Evolutionary conservation across 495 filamentous ascomycete species (phyloP).

Genomic region (Cercophora scortea): DNA sequence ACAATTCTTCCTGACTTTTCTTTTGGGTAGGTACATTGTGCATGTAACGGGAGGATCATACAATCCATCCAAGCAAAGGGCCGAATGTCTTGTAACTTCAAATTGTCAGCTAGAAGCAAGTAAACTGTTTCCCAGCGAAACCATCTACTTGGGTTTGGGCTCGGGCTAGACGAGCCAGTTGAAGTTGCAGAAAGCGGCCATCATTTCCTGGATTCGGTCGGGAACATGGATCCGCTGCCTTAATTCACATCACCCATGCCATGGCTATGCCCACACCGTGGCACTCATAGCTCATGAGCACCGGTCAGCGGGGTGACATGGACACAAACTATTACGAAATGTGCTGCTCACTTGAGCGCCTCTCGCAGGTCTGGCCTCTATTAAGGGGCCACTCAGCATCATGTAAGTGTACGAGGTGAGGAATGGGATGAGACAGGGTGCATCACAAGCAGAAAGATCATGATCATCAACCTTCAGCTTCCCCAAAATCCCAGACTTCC

Average conservation of each 20-base stretch:
- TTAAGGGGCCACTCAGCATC: background rate
- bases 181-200: background rate
- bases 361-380: background rate
- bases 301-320: background rate
- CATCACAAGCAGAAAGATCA: background rate
- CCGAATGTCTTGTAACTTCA: background rate
- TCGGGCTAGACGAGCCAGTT: background rate
- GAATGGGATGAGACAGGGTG: background rate
- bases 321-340: background rate
- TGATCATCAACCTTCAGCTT: background rate
- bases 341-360: background rate
- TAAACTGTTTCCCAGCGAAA: too few species aligned
- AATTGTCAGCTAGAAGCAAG: background rate
- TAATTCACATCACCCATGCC: background rate
- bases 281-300: background rate
- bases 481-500: background rate
- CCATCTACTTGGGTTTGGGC: too few species aligned
- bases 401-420: background rate
- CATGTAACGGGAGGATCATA: constrained; percentile 1
- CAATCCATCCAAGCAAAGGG: constrained; percentile 5
- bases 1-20: background rate
- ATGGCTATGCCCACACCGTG: background rate
- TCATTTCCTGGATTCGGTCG: background rate
- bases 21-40: background rate
- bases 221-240: background rate